These are phyloP conservation scores for Pholiota microspora DNA, from an alignment of 768 basidiomycete species.

Conservation along the genomic window DNA sequence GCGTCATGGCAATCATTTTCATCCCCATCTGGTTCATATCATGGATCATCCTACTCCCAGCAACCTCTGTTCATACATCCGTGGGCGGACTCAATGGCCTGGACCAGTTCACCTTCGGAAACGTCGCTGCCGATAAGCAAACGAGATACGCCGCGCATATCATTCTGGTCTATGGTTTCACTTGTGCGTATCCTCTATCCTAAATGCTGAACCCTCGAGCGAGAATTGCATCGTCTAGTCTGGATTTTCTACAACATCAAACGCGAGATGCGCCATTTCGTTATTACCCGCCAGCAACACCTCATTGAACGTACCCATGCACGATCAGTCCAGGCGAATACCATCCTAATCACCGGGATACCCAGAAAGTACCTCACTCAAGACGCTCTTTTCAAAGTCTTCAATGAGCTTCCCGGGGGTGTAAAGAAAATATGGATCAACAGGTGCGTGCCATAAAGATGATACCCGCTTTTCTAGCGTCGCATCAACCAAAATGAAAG, in stretches of 20 bases:
- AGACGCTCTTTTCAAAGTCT: slow-evolving; percentile 61
- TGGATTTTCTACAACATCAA: slow-evolving; percentile 88
- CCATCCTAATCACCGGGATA: slow-evolving; percentile 88
- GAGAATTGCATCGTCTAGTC: slow-evolving; percentile 37
- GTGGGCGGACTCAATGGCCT: slow-evolving; percentile 51
- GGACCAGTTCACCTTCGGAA: slow-evolving; percentile 79
- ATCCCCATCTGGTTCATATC: slow-evolving; percentile 91
- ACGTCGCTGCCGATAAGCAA: slow-evolving; percentile 51
- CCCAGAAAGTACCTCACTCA: slow-evolving; percentile 77
- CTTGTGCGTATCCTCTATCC: slow-evolving; percentile 48
- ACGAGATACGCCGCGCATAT: slow-evolving; percentile 76
- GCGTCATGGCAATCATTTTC: slow-evolving; percentile 80
- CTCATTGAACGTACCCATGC: slow-evolving; percentile 76
- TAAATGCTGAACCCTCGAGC: neutral
- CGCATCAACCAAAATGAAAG: neutral
- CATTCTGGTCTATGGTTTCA: slow-evolving; percentile 73
- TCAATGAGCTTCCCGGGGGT: slow-evolving; percentile 86
- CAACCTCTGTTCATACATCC: slow-evolving; percentile 55
- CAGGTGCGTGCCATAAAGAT: slow-evolving; percentile 41
- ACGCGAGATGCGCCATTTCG: slow-evolving; percentile 76
- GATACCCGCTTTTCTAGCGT: neutral
- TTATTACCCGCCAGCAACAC: slow-evolving; percentile 77
- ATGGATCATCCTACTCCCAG: slow-evolving; percentile 83
- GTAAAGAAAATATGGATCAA: slow-evolving; percentile 92
- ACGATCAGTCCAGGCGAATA: slow-evolving; percentile 81